Base-by-base conservation (phyloP, 352 stramenopile species). In the Phytopythium helicoides region DNA sequence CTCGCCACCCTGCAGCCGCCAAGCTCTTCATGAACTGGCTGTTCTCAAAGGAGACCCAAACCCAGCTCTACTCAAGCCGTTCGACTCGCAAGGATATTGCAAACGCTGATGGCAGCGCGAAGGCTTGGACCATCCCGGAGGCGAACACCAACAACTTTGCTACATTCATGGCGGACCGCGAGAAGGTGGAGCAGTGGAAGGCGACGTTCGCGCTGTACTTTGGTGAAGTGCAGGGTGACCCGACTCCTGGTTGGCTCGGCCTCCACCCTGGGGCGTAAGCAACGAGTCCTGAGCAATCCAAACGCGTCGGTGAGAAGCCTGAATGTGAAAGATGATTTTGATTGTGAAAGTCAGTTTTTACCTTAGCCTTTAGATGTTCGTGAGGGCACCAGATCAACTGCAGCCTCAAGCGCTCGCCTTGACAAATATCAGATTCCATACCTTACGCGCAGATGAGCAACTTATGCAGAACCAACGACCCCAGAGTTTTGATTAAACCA, bases 161-260 rank as follows among this genome's bases (percentile, higher is more conserved):
- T 0, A 58, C 38, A 42, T 86, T 77, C 56, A 84, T 84, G 72
- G 64, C 62, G 36, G 68, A 84, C 56, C 72, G 70, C 33, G 70
- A 62, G 40, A n/a, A 39, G 11, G 37, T 77, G 15, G 75, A 86
- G 56, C 40, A 62, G 18, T 66, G 68, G 48, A 64, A 64, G 35
- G 23, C 55, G 44, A 87, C 68, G n/a, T 77, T 87, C 45, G 28
- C 62, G 33, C 39, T 87, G 31, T 85, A 81, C 76, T 72, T 87
- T 46, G 71, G 70, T 25, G 73, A 87, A 36, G 73, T 81, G 36
- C 58, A 66, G 38, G 70, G 67, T 56, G 50, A 71, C 52, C 62
- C 70, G 34, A 78, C 58, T 9, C 64, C 63, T 1, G 71, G 72
- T 5, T 52, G 47, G 39, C 58, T 76, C 22, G 72, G 68, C 23